Evolutionary conservation across 805 yeast species (phyloP), one percentile per base, ranked within the genome.

Genomic region (Tetrapisispora phaffii): DNA sequence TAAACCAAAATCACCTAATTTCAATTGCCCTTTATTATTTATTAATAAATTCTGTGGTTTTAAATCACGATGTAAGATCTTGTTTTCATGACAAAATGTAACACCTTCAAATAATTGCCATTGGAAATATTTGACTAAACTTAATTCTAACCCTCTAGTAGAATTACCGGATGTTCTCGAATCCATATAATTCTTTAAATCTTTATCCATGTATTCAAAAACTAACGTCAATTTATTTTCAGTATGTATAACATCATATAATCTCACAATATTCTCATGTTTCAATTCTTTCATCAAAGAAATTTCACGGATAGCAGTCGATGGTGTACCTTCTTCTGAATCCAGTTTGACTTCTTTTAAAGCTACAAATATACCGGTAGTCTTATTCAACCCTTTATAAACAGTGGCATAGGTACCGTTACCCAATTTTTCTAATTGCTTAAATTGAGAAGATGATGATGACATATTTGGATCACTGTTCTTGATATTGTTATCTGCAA

Each of bases 241-340:
- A 1, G 96, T 84, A 64, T 93, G 98, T 50, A 93, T 94, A 52
- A 93, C 93, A 65, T 93, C 96, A 64, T 82, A 86, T 36, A 93
- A 73, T 39, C 95, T 73, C 21, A 93, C 97, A 43, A 90, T 89
- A 65, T 90, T 88, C 49, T 87, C 95, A 67, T 93, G 96, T 52
- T 86, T 78, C 74, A 93, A 75, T 63, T 93, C 98, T 63, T 93
- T 90, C 66, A 93, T 75, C 39, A 93, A 73, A 1, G 97, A 90
- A 55, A 93, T 93, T 62, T 93, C 98, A 56, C 98, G 75, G 47
- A 93, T 93, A 6, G 98, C 97, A 0, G 98, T 93, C 1, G 97
- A 88, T 1, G 98, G 98, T 20, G 94, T 97, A 17, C 98, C 98
- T 64, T 93, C 98, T 65, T 93, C 98, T 19, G 95, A 86, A 63